Conservation (phyloP, 2,329 filamentous ascomycete species). For the Colletotrichum sp. region DNA sequence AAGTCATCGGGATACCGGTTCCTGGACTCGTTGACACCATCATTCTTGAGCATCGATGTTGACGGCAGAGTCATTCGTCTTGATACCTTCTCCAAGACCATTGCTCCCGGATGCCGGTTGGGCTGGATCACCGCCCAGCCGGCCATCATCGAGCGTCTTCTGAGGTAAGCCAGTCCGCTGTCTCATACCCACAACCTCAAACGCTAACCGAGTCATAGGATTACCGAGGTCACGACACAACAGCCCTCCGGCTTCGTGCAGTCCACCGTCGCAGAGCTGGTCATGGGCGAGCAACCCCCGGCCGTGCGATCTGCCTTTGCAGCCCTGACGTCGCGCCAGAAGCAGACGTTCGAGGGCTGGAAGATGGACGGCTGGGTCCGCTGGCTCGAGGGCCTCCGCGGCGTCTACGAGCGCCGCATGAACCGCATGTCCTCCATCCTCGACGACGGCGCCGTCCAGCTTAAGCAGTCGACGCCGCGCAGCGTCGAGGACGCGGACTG, state of each 20-base stretch:
- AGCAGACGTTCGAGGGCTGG: conserved; percentile 67
- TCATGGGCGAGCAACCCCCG: conserved; percentile 72
- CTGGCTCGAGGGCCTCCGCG: conserved; percentile 86
- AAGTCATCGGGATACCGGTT: conserved; percentile 72
- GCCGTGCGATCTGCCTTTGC: conserved; percentile 46
- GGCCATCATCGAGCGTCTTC: conserved; percentile 73
- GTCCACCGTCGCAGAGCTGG: conserved; percentile 75
- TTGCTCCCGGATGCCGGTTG: conserved; percentile 86
- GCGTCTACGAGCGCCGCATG: conserved; percentile 87
- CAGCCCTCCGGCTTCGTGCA: conserved; percentile 92
- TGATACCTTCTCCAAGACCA: conserved; percentile 93
- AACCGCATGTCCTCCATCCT: conserved; percentile 76
- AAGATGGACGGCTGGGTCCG: conserved; percentile 85
- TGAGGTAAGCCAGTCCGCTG: conserved; percentile 30
- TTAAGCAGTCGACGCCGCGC: conserved; percentile 64
- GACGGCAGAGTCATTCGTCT: conserved; percentile 89
- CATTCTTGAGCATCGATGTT: conserved; percentile 79
- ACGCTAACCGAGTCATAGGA: conserved; percentile 46
- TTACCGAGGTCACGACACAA: conserved; percentile 80
- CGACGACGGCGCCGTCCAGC: conserved; percentile 68
- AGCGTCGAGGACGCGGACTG: conserved; percentile 63
- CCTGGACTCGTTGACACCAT: conserved; percentile 82
- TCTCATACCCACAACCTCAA: background rate
- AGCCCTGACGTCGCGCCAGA: conserved; percentile 48
- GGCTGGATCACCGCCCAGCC: conserved; percentile 92